These are phyloP conservation scores for Citropsis articulata DNA, from an alignment of 345 rosid genomes.

Conservation along the genomic window DNA sequence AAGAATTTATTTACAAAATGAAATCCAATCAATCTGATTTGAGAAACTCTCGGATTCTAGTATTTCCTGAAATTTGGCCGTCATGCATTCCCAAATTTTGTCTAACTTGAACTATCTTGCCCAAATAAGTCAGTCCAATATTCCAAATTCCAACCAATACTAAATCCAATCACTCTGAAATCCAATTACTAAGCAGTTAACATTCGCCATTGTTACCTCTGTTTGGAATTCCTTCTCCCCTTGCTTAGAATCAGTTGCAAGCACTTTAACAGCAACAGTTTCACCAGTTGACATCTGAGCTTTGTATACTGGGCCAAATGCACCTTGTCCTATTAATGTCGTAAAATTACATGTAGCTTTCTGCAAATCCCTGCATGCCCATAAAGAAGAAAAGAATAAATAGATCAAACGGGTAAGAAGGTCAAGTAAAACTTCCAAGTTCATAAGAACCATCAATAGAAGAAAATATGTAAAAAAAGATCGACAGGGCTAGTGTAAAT, in stretches of 20 bases:
- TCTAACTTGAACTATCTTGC: neutral
- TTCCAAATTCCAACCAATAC: neutral
- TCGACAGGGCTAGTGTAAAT: neutral
- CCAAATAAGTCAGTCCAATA: neutral
- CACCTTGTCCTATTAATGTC: constrained; percentile 87
- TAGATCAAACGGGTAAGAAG: neutral
- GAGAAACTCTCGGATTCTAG: neutral
- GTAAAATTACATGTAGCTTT: constrained; percentile 92
- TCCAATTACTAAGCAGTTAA: neutral
- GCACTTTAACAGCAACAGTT: constrained; percentile 91
- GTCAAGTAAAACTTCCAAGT: neutral
- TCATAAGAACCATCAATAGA: neutral
- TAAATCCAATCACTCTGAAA: neutral
- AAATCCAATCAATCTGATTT: neutral
- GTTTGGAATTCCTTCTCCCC: constrained; percentile 98
- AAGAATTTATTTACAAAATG: neutral
- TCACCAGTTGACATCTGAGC: constrained; percentile 94
- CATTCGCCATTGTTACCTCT: constrained; percentile 53
- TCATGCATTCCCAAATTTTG: neutral
- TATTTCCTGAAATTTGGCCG: neutral
- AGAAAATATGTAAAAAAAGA: neutral
- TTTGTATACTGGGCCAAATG: constrained; percentile 98
- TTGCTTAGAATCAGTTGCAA: constrained; percentile 94
- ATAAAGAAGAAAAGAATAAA: constrained; percentile 5
- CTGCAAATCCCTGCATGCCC: constrained; percentile 81